Base-by-base conservation (phyloP, 1,139 yeast genomes). In the Yamadazyma kanchanaburiensis region DNA sequence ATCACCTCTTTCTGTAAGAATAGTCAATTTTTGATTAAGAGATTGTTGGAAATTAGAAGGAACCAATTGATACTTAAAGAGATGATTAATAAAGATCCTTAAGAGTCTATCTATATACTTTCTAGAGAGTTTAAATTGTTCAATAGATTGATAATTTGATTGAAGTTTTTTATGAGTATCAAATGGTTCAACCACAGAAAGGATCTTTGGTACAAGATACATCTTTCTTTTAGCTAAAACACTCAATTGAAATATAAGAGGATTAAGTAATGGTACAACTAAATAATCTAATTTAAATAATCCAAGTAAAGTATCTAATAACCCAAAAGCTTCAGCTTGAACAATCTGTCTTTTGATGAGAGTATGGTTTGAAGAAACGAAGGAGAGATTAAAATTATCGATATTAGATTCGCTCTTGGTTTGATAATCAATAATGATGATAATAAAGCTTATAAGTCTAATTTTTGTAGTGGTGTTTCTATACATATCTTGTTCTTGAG, bases 311-410 rank as follows among this genome's bases (percentile, higher is more conserved):
- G 77, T 55, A 42, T 87, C 95, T 28, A 91, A 61, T 30, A 84
- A 62, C 2, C 74, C 79, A 32, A 70, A 71, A 0, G 91, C 83
- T 53, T 89, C 95, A 6, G 82, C 75, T 44, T 83, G 88, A 42
- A 87, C 58, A 33, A 48, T 46, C 25, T 63, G 53, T 31, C 62
- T 65, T 36, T 74, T 74, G 29, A 89, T 68, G 28, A 87, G 71
- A 1, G 89, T 74, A 51, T 89, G 97, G 34, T 64, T 68, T 2
- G 76, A 64, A 15, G 75, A 74, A 1, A 87, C 79, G 33, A 73
- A 60, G 3, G 77, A 56, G 28, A 85, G 60, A 13, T 85, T 80
- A 27, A 80, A 73, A 21, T 72, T 77, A 12, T 52, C 45, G 4
- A 40, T 34, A 24, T 36, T 41, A 3, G 40, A 26, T 29, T 41